These are phyloP conservation scores for Discostella stelligeroides DNA, from an alignment of 108 stramenopile genomes.

Conservation along the genomic window DNA sequence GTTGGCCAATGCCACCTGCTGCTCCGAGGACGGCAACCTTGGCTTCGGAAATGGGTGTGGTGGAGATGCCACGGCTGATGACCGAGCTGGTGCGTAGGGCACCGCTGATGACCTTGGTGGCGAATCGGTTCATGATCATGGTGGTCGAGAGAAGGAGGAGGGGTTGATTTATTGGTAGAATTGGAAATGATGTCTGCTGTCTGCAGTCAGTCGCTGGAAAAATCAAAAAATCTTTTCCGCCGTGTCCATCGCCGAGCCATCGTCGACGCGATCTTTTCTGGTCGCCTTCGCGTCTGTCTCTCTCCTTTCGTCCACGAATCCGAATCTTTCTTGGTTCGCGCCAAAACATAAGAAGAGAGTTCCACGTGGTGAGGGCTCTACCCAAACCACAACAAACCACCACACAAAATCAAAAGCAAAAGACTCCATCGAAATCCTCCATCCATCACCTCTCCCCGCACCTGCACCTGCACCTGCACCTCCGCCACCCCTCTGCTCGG, in stretches of 20 bases:
- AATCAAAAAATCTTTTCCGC: not conserved
- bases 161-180: not conserved
- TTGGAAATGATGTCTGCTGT: too few species aligned
- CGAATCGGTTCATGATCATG: slow-evolving; percentile 43
- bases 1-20: slow-evolving; percentile 98
- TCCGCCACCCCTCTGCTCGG: too few species aligned
- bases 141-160: too few species aligned
- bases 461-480: too few species aligned
- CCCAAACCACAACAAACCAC: too few species aligned
- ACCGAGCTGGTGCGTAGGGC: slow-evolving; percentile 6
- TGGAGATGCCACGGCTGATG: slow-evolving; percentile 41
- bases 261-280: not conserved
- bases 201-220: too few species aligned
- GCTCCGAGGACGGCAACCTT: slow-evolving; percentile 96
- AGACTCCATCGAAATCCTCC: too few species aligned
- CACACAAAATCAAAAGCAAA: too few species aligned
- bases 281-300: slow-evolving; percentile 5
- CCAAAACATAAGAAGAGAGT: too few species aligned
- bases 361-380: too few species aligned
- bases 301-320: slow-evolving; percentile 8
- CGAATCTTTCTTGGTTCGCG: too few species aligned
- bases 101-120: slow-evolving; percentile 14
- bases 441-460: too few species aligned
- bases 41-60: slow-evolving; percentile 55
- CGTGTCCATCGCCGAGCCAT: not conserved